A percentile compares a stretch with the other conserved stretches of the same genome.
Evolutionary conservation across 495 filamentous ascomycete species (phyloP).

Genomic region (Aspergillus haitiensis): DNA sequence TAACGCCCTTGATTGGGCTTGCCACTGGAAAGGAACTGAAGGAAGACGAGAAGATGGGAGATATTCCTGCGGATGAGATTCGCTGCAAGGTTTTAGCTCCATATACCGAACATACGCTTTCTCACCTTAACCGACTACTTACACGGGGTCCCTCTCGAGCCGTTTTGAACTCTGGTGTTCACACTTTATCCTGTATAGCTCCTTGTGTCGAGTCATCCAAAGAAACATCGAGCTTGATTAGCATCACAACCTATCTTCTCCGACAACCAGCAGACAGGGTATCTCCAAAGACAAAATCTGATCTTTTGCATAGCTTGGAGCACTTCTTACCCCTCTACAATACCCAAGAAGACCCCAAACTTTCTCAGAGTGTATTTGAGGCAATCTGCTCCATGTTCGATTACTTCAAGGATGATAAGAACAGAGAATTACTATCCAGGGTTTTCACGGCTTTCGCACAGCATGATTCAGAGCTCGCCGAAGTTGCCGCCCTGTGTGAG

Average conservation of each 20-base stretch:
- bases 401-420: slow-evolving; percentile 78
- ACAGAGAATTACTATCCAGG: slow-evolving; percentile 66
- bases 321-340: slow-evolving; percentile 68
- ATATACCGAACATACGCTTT: slow-evolving; percentile 67
- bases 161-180: slow-evolving; percentile 75
- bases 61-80: slow-evolving; percentile 50
- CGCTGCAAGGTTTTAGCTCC: slow-evolving; percentile 63
- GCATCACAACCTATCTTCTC: slow-evolving; percentile 75
- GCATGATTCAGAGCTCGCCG: slow-evolving; percentile 56
- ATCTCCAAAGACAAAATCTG: slow-evolving; percentile 77
- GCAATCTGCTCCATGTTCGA: slow-evolving; percentile 76
- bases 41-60: slow-evolving; percentile 54
- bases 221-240: slow-evolving; percentile 70
- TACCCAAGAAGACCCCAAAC: slow-evolving; percentile 46
- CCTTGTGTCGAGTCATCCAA: slow-evolving; percentile 68
- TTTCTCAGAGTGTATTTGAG: slow-evolving; percentile 54
- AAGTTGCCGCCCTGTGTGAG: slow-evolving; percentile 69
- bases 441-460: slow-evolving; percentile 69
- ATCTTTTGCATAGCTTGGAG: slow-evolving; percentile 70
- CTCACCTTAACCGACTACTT: slow-evolving; percentile 67
- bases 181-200: slow-evolving; percentile 70
- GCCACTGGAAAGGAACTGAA: slow-evolving; percentile 48
- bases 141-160: slow-evolving; percentile 67
- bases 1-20: slow-evolving; percentile 60
- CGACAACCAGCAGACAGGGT: slow-evolving; percentile 79